These are phyloP conservation scores for Paramecium sonneborni DNA, from an alignment of 73 alveolate species.

Conservation along the genomic window DNA sequence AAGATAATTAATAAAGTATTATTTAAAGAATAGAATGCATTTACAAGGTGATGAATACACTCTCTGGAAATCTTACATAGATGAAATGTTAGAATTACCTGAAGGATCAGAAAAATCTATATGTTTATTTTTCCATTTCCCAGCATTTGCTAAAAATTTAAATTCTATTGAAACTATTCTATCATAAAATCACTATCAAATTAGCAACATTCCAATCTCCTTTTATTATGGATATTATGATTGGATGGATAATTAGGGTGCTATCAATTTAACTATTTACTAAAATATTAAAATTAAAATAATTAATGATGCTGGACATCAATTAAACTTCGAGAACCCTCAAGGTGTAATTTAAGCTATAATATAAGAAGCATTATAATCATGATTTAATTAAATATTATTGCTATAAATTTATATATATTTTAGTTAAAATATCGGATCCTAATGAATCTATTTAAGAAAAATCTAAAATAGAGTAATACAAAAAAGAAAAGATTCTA, in stretches of 20 bases:
- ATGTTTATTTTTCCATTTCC: not conserved
- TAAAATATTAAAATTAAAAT: not conserved
- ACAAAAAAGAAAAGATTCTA: constrained; percentile 53
- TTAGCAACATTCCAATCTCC: not conserved
- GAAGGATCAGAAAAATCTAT: constrained; percentile 42
- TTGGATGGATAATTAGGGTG: constrained; percentile 9
- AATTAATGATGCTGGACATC: constrained; percentile 11
- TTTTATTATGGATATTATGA: not conserved
- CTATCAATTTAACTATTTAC: not conserved
- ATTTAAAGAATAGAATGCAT: not conserved
- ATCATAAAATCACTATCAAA: not conserved
- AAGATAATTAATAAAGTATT: not conserved
- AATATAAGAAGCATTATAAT: no score
- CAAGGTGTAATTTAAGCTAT: not conserved
- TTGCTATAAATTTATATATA: no score
- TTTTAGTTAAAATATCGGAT: constrained; percentile 29
- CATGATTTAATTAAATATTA: no score
- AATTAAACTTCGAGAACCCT: constrained; percentile 13
- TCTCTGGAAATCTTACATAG: not conserved
- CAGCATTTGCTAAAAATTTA: not conserved
- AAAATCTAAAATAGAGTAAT: constrained; percentile 54
- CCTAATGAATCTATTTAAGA: constrained; percentile 56
- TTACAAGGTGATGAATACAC: not conserved
- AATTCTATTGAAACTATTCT: not conserved
- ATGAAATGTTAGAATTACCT: not conserved